Evolutionary conservation across 192 early-diverging fungal genomes (phyloP).

Genomic region (Haplosporangium gracile): DNA sequence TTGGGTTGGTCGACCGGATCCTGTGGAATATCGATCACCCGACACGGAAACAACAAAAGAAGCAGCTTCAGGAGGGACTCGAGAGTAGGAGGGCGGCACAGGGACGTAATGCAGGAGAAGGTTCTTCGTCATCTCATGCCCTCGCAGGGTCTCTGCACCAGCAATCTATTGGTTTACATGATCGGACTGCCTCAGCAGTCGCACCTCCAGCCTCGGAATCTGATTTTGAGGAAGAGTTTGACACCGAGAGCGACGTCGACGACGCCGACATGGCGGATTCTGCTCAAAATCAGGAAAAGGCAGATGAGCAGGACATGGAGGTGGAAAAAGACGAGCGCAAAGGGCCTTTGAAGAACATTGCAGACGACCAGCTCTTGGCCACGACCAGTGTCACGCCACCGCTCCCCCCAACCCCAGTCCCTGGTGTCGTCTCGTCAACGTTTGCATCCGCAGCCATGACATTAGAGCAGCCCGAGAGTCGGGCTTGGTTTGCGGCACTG

Average conservation of each 20-base stretch:
- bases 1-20: slow-evolving; percentile 41
- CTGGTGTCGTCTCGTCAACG: slow-evolving; percentile 24
- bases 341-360: slow-evolving; percentile 11
- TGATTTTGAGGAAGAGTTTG: slow-evolving; percentile 51
- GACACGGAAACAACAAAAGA: slow-evolving; percentile 2
- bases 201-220: not conserved
- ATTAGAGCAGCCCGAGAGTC: slow-evolving; percentile 31
- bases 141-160: not conserved
- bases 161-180: not conserved
- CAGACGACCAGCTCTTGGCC: slow-evolving; percentile 17
- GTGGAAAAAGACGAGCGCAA: slow-evolving; percentile 4
- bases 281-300: not conserved
- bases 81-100: not conserved
- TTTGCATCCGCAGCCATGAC: slow-evolving; percentile 38
- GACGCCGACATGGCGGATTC: slow-evolving; percentile 9
- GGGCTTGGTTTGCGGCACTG: slow-evolving; percentile 26
- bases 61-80: slow-evolving; percentile 9
- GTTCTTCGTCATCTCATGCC: not conserved
- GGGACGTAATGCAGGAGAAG: not conserved
- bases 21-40: slow-evolving; percentile 51
- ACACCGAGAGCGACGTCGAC: slow-evolving; percentile 45
- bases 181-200: not conserved
- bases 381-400: slow-evolving; percentile 30
- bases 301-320: not conserved
- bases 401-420: slow-evolving; percentile 23